Conservation (phyloP, 345 rosid genomes). For the Odontarrhena argentea region DNA sequence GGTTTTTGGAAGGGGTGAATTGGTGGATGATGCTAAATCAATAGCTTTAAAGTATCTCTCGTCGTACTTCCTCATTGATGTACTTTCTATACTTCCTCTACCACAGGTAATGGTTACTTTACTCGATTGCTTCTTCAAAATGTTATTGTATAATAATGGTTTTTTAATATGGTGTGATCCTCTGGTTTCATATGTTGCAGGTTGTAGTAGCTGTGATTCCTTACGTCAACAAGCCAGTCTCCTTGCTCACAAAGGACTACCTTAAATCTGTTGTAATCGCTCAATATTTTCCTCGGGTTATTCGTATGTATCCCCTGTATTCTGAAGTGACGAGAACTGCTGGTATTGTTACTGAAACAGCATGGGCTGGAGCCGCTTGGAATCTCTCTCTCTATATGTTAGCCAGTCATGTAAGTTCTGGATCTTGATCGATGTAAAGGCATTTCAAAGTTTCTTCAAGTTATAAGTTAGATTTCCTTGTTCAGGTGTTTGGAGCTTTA, state of each 20-base stretch:
- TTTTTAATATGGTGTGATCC: background rate
- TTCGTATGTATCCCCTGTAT: conserved; percentile 40
- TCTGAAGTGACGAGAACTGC: conserved; percentile 37
- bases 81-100: conserved; percentile 40
- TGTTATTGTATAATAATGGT: background rate
- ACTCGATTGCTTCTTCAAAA: background rate
- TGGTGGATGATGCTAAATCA: conserved; percentile 39
- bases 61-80: conserved; percentile 38
- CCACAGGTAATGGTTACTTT: conserved; percentile 39
- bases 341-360: conserved; percentile 42
- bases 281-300: conserved; percentile 36
- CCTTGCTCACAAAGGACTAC: conserved; percentile 38
- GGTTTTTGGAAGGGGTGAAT: conserved; percentile 43
- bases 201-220: conserved; percentile 36
- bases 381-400: conserved; percentile 43
- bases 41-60: conserved; percentile 41
- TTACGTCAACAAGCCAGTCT: background rate
- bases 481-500: conserved; percentile 37
- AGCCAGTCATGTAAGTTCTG: conserved; percentile 40
- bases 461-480: background rate
- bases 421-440: background rate
- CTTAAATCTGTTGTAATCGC: conserved; percentile 22
- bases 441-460: background rate
- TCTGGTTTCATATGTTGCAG: conserved; percentile 24
- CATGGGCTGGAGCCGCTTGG: conserved; percentile 47